Evolutionary conservation across 2,329 filamentous ascomycete genomes (phyloP), one percentile per base, ranked within the genome.

Genomic region (Alternaria hordeiaustralica): DNA sequence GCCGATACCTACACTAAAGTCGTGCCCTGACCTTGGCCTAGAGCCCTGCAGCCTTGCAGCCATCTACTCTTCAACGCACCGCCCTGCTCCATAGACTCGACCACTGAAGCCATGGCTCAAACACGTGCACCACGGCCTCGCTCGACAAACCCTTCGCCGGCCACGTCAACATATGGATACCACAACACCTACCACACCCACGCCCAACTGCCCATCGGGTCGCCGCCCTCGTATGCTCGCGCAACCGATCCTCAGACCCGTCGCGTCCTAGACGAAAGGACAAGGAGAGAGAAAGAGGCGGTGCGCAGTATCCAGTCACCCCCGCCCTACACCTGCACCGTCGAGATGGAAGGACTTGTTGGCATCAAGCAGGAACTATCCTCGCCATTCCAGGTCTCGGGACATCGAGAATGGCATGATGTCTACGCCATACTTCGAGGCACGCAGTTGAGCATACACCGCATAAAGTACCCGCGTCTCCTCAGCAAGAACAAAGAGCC

Each of bases 371-470:
- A 88, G 81, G 90, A 92, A 77, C 85, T 92, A 60, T 85, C 88
- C 64, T 86, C 89, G 61, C 87, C 89, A 6, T 89, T 87, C 67
- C 87, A 89, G 73, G 82, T 87, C 49, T 86, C 89, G 46, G 82
- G 86, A 65, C 85, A 89, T 71, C 85, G 89, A 46, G 87, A 87
- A 68, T 92, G 90, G 90, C 83, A 84, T 67, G 84, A 87, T 59
- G 85, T 87, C 21, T 90, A 88, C 64, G 87, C 89, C 18, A 83
- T 87, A 7, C 83, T 94, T 26, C 86, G 87, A 70, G 91, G 91
- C 10, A 93, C 91, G 0, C 86, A 89, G 44, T 84, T 94, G 68
- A 87, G 85, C 73, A 81, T 94, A 26, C 85, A 92, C 80, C 84
- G 86, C 55, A 83, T 87, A 58, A 92, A 91, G 79, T 86, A 85